These are phyloP conservation scores for Phellinidium pouzarii DNA, from an alignment of 1,284 basidiomycete species.

Conservation along the genomic window DNA sequence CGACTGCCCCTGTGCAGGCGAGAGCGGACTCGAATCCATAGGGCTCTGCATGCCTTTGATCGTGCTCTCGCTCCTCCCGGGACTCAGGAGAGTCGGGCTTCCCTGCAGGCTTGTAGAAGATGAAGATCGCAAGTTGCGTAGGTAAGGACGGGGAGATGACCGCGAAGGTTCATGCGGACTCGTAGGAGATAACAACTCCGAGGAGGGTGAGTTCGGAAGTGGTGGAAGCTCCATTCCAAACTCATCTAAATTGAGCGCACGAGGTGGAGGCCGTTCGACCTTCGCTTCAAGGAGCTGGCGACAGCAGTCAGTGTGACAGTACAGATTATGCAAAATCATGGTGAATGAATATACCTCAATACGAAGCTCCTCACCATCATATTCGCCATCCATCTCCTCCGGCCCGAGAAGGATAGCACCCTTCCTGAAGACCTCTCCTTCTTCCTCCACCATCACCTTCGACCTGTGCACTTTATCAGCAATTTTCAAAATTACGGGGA, in stretches of 20 bases:
- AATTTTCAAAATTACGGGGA: neutral
- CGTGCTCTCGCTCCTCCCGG: constrained; percentile 6
- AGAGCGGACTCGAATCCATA: neutral
- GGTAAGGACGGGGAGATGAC: constrained; percentile 47
- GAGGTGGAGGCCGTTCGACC: constrained; percentile 56
- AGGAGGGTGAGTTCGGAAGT: constrained; percentile 20
- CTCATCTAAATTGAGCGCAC: constrained; percentile 41
- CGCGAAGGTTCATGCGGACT: constrained; percentile 31
- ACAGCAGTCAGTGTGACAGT: neutral
- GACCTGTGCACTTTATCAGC: constrained; percentile 37
- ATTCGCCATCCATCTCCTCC: constrained; percentile 81
- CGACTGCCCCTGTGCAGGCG: constrained; percentile 5
- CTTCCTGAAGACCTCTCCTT: constrained; percentile 89
- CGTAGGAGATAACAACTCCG: constrained; percentile 20
- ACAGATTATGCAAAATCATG: neutral
- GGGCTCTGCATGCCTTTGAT: constrained; percentile 10
- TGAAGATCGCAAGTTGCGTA: constrained; percentile 46
- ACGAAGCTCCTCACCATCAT: constrained; percentile 76
- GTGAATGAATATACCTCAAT: constrained; percentile 56
- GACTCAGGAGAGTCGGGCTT: constrained; percentile 2
- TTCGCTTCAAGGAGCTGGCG: constrained; percentile 51
- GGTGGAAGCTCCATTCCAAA: constrained; percentile 36
- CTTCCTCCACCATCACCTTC: constrained; percentile 76
- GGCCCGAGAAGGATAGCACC: constrained; percentile 73
- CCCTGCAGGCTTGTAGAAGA: constrained; percentile 33